Conservation (phyloP, 2,329 filamentous ascomycete genomes). For the Eutypa lata region DNA sequence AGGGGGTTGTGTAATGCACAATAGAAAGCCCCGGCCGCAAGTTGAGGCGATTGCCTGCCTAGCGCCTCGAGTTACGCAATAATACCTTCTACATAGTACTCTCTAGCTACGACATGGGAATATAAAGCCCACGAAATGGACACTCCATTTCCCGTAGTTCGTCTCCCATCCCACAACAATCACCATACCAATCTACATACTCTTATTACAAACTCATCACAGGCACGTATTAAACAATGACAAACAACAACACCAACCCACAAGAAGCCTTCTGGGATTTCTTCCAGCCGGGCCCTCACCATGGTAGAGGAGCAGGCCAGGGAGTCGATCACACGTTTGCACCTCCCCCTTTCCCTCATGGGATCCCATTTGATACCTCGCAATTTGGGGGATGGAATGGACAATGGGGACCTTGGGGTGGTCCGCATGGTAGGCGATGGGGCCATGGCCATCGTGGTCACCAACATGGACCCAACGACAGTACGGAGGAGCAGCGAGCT, state of each 20-base stretch:
- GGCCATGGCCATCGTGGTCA: conserved; percentile 18
- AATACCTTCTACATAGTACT: no score
- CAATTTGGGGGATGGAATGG: conserved; percentile 17
- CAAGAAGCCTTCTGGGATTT: conserved; percentile 30
- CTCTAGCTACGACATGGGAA: no score
- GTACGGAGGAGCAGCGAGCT: conserved; percentile 14
- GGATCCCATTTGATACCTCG: conserved; percentile 32
- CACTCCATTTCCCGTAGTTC: no score
- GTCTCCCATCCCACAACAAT: no score
- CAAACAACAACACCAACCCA: conserved; percentile 10
- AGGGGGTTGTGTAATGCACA: no score
- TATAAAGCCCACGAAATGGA: no score
- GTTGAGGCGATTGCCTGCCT: no score
- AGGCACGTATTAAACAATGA: conserved; percentile 15
- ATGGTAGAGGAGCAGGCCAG: conserved; percentile 24
- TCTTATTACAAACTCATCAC: neutral
- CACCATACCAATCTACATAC: conserved; percentile 1
- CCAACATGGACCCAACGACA: conserved; percentile 23
- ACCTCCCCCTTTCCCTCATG: conserved; percentile 22
- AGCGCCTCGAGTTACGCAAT: no score
- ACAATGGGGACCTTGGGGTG: conserved; percentile 11
- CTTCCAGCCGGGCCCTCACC: conserved; percentile 30
- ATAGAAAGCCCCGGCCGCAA: no score
- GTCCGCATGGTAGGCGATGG: conserved; percentile 8
- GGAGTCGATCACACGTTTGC: conserved; percentile 35